Evolutionary conservation across 139 green algal species (phyloP).

Genomic region (Astrephomene gubernaculifera): DNA sequence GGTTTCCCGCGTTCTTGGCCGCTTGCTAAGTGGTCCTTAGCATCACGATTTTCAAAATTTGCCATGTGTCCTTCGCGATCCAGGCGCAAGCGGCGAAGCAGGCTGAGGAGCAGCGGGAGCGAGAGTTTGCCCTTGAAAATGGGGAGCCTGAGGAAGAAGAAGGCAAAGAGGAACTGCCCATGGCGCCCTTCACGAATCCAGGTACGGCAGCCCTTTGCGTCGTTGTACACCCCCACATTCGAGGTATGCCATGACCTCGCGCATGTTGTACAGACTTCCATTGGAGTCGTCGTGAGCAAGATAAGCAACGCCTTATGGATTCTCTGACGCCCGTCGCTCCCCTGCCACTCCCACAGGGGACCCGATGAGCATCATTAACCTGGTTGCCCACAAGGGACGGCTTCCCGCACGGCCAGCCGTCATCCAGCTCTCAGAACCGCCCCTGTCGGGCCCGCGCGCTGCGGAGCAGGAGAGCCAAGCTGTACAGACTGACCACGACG

Average conservation of each 20-base stretch:
- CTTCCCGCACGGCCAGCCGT: constrained; percentile 9
- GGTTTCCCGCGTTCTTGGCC: not conserved
- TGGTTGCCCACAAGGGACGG: constrained; percentile 16
- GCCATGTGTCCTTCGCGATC: too few species aligned
- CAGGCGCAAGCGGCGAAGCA: constrained; percentile 3
- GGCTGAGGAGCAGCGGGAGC: constrained; percentile 4
- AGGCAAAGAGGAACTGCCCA: not conserved
- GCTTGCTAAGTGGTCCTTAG: not conserved
- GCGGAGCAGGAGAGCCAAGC: not conserved
- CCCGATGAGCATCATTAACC: constrained; percentile 39
- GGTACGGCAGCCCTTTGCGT: too few species aligned
- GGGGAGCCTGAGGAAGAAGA: not conserved
- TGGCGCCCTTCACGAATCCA: not conserved
- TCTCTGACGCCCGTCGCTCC: too few species aligned
- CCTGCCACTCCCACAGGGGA: constrained; percentile 13
- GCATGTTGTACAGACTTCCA: too few species aligned
- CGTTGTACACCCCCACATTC: too few species aligned
- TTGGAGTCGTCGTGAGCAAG: too few species aligned
- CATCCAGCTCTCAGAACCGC: constrained; percentile 30
- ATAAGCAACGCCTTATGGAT: too few species aligned
- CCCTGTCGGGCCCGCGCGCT: not conserved
- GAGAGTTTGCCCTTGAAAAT: not conserved
- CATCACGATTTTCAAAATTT: too few species aligned
- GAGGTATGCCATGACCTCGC: too few species aligned
- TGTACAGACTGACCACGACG: not conserved